Evolutionary conservation across 306 rosid genomes (phyloP).

Genomic region (Trichosanthes truncata): DNA sequence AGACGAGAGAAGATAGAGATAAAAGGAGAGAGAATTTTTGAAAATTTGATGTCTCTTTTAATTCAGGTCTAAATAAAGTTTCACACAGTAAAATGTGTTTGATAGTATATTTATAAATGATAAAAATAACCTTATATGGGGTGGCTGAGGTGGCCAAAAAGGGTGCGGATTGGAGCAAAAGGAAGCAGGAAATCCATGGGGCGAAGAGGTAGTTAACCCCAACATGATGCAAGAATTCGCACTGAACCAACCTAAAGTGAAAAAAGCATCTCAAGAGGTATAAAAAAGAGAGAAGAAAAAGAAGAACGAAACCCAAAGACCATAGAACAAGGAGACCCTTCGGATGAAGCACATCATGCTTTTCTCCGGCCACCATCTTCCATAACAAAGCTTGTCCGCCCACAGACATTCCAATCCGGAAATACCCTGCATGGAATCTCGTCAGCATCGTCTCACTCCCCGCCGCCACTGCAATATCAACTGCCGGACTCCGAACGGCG

Average conservation of each 20-base stretch:
- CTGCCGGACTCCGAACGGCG: no score
- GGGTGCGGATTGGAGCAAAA: constrained; percentile 17
- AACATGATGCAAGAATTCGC: constrained; percentile 12
- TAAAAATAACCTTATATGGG: no score
- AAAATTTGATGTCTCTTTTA: no score
- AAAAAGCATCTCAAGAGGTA: constrained; percentile 9
- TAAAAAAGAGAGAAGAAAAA: background rate
- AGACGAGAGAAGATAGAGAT: no score
- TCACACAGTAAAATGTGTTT: no score
- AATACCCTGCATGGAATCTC: no score
- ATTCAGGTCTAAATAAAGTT: no score
- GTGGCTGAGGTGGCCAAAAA: no score
- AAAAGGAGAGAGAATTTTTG: no score
- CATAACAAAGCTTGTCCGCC: background rate
- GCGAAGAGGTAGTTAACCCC: constrained; percentile 13
- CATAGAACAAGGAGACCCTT: background rate
- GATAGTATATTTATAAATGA: no score
- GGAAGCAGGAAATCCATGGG: constrained; percentile 18
- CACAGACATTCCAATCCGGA: background rate
- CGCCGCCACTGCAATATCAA: no score
- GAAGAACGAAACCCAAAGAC: background rate
- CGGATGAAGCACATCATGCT: background rate
- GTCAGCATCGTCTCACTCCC: no score
- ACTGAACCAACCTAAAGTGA: constrained; percentile 6
- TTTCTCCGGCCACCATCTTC: background rate